These are phyloP conservation scores for Saxophila tyrrhenica DNA, from an alignment of 495 filamentous ascomycete genomes.

Conservation along the genomic window DNA sequence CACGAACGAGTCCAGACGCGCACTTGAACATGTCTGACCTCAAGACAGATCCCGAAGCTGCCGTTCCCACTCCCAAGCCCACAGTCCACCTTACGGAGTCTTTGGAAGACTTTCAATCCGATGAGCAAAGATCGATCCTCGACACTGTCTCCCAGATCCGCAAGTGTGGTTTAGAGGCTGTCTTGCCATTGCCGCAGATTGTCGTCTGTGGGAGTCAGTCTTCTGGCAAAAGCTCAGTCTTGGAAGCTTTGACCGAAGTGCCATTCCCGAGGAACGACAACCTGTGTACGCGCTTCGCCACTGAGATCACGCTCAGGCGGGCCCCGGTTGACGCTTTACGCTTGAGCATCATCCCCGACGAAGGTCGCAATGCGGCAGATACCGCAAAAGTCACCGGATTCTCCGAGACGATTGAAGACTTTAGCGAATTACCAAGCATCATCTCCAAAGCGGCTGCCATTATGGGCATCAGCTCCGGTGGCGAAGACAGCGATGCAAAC, in stretches of 20 bases:
- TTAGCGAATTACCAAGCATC: conserved; percentile 23
- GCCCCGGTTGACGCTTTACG: conserved; percentile 16
- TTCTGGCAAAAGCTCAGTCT: conserved; percentile 61
- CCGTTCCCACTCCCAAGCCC: not conserved
- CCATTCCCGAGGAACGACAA: conserved; percentile 55
- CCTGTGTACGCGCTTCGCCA: conserved; percentile 58
- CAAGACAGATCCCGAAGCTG: not conserved
- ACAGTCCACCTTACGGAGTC: conserved; percentile 13
- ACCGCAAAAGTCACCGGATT: conserved; percentile 25
- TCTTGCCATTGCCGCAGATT: conserved; percentile 55
- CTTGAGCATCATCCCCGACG: conserved; percentile 28
- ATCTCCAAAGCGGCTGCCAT: conserved; percentile 24
- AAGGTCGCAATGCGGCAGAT: conserved; percentile 18
- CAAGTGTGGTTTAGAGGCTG: conserved; percentile 40
- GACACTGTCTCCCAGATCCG: conserved; percentile 50
- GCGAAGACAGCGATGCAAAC: not conserved
- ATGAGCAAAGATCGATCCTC: conserved; percentile 31
- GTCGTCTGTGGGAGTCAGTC: conserved; percentile 66
- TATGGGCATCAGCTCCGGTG: conserved; percentile 23
- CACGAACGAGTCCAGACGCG: no score
- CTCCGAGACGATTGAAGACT: conserved; percentile 20
- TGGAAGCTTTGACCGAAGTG: conserved; percentile 61
- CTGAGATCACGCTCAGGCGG: conserved; percentile 45
- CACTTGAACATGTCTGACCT: not conserved
- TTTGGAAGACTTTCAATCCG: conserved; percentile 23